phyloP scores from a whole-genome alignment of 2,329 filamentous ascomycete species.

The Metarhizium guizhouense region DNA sequence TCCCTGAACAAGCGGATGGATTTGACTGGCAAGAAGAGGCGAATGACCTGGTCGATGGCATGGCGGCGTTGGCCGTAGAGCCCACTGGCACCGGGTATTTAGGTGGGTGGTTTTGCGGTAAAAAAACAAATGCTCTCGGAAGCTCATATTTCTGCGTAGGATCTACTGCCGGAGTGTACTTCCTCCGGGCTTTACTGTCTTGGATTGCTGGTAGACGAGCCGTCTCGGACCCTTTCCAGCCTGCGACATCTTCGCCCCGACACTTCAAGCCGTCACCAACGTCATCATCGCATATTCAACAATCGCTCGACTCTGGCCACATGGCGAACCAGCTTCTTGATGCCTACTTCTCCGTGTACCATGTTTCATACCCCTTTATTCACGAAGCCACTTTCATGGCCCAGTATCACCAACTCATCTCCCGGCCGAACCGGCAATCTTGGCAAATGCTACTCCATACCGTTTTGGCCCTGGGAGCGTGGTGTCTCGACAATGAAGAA shows the following conservation, averaged over 20 bases:
- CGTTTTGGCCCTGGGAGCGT: slow-evolving; percentile 28
- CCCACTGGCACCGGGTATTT: slow-evolving; percentile 25
- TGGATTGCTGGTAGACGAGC: slow-evolving; percentile 12
- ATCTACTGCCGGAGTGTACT: slow-evolving; percentile 21
- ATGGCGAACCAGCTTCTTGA: slow-evolving; percentile 20
- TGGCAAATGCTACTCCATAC: slow-evolving; percentile 28
- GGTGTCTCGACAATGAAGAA: slow-evolving; percentile 18
- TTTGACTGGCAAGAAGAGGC: slow-evolving; percentile 25
- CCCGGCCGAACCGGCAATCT: slow-evolving; percentile 18
- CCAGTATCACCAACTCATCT: slow-evolving; percentile 22
- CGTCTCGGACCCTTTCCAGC: background rate
- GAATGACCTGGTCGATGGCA: slow-evolving; percentile 23
- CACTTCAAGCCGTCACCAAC: background rate
- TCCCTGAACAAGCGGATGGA: slow-evolving; percentile 20
- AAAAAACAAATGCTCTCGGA: background rate
- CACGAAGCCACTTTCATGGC: slow-evolving; percentile 36
- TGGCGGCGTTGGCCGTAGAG: slow-evolving; percentile 26
- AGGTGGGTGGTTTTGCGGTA: slow-evolving; percentile 7
- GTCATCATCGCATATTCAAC: slow-evolving; percentile 8
- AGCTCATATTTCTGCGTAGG: slow-evolving; percentile 7
- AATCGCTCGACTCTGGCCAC: slow-evolving; percentile 15
- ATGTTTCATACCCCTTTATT: slow-evolving; percentile 34
- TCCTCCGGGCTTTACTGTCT: slow-evolving; percentile 18
- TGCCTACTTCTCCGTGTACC: slow-evolving; percentile 34
- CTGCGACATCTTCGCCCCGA: background rate